A percentile compares a stretch with the other conserved stretches of the same genome.
Conservation (phyloP, 192 early-diverging fungal species). For the Rhizoclosmatium globosum region DNA sequence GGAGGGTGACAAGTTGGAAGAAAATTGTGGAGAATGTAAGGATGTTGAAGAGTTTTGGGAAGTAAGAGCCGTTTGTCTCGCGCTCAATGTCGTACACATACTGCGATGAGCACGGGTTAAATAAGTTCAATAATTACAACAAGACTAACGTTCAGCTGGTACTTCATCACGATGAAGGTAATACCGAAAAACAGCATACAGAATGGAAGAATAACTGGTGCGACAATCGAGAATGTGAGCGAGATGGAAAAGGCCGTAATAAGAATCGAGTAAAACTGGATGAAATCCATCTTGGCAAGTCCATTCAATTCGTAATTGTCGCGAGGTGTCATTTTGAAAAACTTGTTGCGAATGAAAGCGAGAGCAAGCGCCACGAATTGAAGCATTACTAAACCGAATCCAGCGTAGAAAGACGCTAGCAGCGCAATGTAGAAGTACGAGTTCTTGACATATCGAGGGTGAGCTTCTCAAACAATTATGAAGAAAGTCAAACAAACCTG, state of each 20-base stretch:
- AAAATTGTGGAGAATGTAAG: constrained; percentile 37
- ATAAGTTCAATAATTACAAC: neutral
- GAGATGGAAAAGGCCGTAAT: constrained; percentile 44
- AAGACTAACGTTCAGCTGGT: constrained; percentile 43
- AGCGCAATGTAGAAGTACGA: constrained; percentile 47
- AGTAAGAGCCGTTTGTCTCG: constrained; percentile 54
- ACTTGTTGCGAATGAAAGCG: constrained; percentile 40
- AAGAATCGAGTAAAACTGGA: constrained; percentile 42
- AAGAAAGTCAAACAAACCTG: neutral
- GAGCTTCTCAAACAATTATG: neutral
- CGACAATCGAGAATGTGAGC: constrained; percentile 46
- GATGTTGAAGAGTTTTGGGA: constrained; percentile 50
- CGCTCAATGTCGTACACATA: constrained; percentile 55
- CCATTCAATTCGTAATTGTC: constrained; percentile 51
- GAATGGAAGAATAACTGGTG: constrained; percentile 53
- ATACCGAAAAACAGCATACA: constrained; percentile 43
- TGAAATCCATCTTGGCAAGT: constrained; percentile 41
- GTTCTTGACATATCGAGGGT: constrained; percentile 13
- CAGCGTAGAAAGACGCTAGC: constrained; percentile 39
- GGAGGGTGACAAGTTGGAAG: constrained; percentile 52
- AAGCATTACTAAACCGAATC: constrained; percentile 47
- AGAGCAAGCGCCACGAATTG: constrained; percentile 44
- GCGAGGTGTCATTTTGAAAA: constrained; percentile 52
- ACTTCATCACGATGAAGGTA: constrained; percentile 53
- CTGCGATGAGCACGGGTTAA: neutral